A percentile compares a stretch with the other conserved stretches of the same genome.
phyloP scores from a whole-genome alignment of 805 yeast genomes.

The Nakazawaea holstii region DNA sequence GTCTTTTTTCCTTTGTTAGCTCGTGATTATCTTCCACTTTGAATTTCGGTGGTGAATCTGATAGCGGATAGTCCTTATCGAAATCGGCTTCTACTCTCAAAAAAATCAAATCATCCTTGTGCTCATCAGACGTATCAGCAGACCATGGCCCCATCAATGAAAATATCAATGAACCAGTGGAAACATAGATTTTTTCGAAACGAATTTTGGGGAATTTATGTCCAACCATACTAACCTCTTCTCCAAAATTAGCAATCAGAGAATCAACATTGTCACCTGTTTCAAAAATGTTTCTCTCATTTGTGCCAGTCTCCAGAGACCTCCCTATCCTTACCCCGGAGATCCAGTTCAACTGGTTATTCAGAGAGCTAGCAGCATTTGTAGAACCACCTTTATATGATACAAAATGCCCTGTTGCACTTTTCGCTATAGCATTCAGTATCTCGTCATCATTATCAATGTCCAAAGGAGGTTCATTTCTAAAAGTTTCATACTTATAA shows the following conservation, averaged over 20 bases:
- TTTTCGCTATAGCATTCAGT: constrained; percentile 9
- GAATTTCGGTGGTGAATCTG: constrained; percentile 45
- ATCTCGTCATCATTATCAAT: constrained; percentile 5
- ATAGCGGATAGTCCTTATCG: constrained; percentile 68
- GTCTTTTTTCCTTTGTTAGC: constrained; percentile 40
- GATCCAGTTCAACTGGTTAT: constrained; percentile 77
- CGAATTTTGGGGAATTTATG: constrained; percentile 82
- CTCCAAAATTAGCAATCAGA: constrained; percentile 68
- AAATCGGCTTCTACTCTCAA: constrained; percentile 65
- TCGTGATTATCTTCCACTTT: constrained; percentile 79
- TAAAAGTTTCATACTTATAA: constrained; percentile 34
- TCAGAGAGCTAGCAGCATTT: constrained; percentile 19
- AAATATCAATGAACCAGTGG: constrained; percentile 73
- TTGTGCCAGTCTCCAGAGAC: constrained; percentile 32
- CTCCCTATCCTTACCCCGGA: constrained; percentile 82
- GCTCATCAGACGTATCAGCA: constrained; percentile 22
- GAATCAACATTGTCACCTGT: constrained; percentile 12
- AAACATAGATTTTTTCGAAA: constrained; percentile 83
- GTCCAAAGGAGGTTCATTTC: constrained; percentile 40
- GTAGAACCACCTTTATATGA: constrained; percentile 25
- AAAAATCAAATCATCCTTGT: constrained; percentile 48
- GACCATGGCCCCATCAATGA: constrained; percentile 83
- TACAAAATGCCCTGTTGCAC: constrained; percentile 12
- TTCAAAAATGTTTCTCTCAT: constrained; percentile 16
- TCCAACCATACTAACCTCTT: constrained; percentile 85